Conservation (phyloP, 2,329 filamentous ascomycete genomes). For the Fusarium decemcellulare region DNA sequence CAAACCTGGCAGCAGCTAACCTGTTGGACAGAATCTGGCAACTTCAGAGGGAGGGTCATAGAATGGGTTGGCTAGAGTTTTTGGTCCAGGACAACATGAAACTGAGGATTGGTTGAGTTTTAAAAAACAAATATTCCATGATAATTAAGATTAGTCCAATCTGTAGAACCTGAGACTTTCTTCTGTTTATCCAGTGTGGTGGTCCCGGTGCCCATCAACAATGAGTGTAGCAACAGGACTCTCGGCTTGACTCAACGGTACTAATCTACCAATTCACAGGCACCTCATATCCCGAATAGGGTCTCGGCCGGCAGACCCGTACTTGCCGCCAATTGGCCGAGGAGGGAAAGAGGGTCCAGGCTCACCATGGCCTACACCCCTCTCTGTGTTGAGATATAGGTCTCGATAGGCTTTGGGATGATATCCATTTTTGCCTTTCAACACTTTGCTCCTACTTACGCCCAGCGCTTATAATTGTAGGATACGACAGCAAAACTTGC, state of each 20-base stretch:
- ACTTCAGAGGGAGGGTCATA: neutral
- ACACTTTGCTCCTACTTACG: neutral
- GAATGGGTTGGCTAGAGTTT: neutral
- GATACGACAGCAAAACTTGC: neutral
- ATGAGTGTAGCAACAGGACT: neutral
- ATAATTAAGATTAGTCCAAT: too few species aligned
- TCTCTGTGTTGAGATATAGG: too few species aligned
- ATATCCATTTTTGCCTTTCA: too few species aligned
- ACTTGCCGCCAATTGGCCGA: neutral
- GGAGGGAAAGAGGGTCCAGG: neutral
- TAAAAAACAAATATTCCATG: neutral
- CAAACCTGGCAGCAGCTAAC: neutral
- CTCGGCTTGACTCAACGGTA: neutral
- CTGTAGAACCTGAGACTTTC: too few species aligned
- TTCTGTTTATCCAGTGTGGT: neutral
- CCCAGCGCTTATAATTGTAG: neutral
- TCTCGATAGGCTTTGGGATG: too few species aligned
- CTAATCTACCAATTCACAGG: neutral
- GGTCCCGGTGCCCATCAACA: neutral
- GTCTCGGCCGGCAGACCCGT: neutral
- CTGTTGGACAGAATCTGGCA: conserved; percentile 1
- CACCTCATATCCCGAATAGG: too few species aligned
- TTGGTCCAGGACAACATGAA: neutral
- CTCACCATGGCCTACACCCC: too few species aligned
- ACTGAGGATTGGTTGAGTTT: neutral